phyloP scores from a whole-genome alignment of 2,329 filamentous ascomycete genomes.

The Leptoxyphium fumago region DNA sequence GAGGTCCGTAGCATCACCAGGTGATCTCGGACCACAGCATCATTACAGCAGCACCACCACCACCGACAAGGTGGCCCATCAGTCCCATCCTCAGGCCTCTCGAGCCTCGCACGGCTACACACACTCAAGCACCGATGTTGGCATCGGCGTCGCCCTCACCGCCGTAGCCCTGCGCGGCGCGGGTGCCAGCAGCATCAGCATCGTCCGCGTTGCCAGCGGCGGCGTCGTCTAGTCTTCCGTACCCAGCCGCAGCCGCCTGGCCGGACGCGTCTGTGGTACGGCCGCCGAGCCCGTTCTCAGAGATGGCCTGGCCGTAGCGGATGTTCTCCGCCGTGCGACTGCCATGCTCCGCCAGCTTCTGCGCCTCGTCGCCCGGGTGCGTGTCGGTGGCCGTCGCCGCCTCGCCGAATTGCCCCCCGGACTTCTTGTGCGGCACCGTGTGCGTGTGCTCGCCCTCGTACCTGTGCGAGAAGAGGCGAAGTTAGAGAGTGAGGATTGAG shows the following conservation, averaged over 20 bases:
- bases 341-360: slow-evolving; percentile 23
- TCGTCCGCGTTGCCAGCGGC: slow-evolving; percentile 4
- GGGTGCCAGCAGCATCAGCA: slow-evolving; percentile 22
- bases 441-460: slow-evolving; percentile 44
- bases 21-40: too few relatives aligned
- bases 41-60: too few relatives aligned
- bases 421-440: slow-evolving; percentile 35
- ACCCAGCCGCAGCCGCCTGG: slow-evolving; percentile 24
- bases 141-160: slow-evolving; percentile 28
- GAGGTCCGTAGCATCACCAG: too few relatives aligned
- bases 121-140: slow-evolving; percentile 34
- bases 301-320: slow-evolving; percentile 41
- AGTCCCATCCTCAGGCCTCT: not conserved
- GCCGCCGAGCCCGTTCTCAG: slow-evolving; percentile 40
- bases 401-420: slow-evolving; percentile 40
- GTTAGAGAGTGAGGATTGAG: not conserved
- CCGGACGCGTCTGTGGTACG: slow-evolving; percentile 18
- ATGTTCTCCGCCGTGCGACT: slow-evolving; percentile 37
- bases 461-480: slow-evolving; percentile 18
- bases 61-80: too few relatives aligned
- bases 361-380: slow-evolving; percentile 15
- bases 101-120: not conserved
- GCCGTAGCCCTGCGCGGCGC: slow-evolving; percentile 24
- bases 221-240: slow-evolving; percentile 13
- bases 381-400: slow-evolving; percentile 18